These are phyloP conservation scores for Aspergillus udagawae DNA, from an alignment of 2,329 filamentous ascomycete genomes.

Conservation along the genomic window DNA sequence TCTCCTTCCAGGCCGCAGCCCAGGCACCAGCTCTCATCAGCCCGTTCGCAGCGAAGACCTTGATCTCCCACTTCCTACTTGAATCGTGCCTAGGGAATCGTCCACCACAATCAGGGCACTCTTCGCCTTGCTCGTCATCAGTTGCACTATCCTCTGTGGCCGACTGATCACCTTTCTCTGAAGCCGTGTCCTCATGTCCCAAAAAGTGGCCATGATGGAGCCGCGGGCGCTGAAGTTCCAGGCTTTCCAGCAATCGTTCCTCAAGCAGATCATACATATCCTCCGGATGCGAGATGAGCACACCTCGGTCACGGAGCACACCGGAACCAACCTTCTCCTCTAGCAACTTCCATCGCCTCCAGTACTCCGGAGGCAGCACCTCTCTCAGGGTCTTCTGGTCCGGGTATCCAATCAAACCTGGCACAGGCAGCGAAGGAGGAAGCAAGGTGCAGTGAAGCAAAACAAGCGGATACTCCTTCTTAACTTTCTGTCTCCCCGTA, in stretches of 20 bases:
- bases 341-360: conserved; percentile 48
- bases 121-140: conserved; percentile 36
- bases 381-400: conserved; percentile 46
- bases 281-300: conserved; percentile 60
- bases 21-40: conserved; percentile 89
- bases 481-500: conserved; percentile 29
- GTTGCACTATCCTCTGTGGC: conserved; percentile 33
- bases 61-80: conserved; percentile 61
- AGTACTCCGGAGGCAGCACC: conserved; percentile 46
- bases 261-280: conserved; percentile 61
- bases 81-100: conserved; percentile 45
- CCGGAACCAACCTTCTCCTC: conserved; percentile 51
- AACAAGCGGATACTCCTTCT: conserved; percentile 54
- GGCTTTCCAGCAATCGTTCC: conserved; percentile 56
- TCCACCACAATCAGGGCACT: conserved; percentile 50
- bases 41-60: conserved; percentile 91
- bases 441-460: conserved; percentile 59
- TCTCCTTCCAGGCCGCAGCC: conserved; percentile 92
- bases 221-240: conserved; percentile 54
- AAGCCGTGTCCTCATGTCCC: conserved; percentile 27
- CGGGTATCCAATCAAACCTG: conserved; percentile 29
- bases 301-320: conserved; percentile 54
- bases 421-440: conserved; percentile 49
- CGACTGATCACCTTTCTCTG: conserved; percentile 21
- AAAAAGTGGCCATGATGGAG: conserved; percentile 59